phyloP scores from a whole-genome alignment of 2,329 filamentous ascomycete genomes.

The Cephalotrichum gorgonifer region DNA sequence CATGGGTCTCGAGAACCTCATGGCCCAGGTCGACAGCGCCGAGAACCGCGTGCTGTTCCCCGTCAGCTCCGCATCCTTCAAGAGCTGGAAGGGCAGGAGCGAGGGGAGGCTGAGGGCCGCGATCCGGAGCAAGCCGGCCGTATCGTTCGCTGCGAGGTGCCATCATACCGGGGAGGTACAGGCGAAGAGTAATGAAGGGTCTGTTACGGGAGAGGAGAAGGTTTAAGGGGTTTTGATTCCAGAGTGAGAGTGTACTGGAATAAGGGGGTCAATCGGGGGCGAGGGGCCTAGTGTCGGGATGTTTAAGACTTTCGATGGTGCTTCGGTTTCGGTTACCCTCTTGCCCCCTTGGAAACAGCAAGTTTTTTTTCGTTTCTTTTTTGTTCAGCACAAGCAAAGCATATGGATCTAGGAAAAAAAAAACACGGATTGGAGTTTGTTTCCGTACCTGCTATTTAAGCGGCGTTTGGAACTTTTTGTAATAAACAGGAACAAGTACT shows the following conservation, averaged over 20 bases:
- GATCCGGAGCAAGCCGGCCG: slow-evolving; percentile 28
- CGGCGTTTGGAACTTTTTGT: not conserved
- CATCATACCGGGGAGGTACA: not conserved
- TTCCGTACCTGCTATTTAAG: not conserved
- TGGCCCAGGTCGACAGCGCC: slow-evolving; percentile 19
- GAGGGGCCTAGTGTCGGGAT: not conserved
- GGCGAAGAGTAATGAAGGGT: not conserved
- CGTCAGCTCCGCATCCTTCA: slow-evolving; percentile 28
- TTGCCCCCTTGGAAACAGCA: too few species aligned
- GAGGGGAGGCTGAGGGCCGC: slow-evolving; percentile 26
- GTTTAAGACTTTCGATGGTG: not conserved
- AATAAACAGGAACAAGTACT: not conserved
- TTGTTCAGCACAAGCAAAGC: not conserved
- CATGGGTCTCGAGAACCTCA: slow-evolving; percentile 20
- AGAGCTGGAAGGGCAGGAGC: slow-evolving; percentile 27
- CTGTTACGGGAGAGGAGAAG: slow-evolving; percentile 1
- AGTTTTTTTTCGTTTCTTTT: not conserved
- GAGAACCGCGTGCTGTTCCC: slow-evolving; percentile 47
- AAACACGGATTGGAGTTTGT: not conserved
- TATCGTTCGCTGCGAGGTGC: slow-evolving; percentile 15
- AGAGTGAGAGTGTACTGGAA: not conserved
- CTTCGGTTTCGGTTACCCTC: not conserved
- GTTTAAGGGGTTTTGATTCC: too few species aligned
- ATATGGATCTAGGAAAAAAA: not conserved
- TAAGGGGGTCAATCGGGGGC: not conserved